A percentile compares a stretch with the other conserved stretches of the same genome.
Evolutionary conservation across 106 monocot genomes (phyloP).

Genomic region (Narthecium ossifragum): DNA sequence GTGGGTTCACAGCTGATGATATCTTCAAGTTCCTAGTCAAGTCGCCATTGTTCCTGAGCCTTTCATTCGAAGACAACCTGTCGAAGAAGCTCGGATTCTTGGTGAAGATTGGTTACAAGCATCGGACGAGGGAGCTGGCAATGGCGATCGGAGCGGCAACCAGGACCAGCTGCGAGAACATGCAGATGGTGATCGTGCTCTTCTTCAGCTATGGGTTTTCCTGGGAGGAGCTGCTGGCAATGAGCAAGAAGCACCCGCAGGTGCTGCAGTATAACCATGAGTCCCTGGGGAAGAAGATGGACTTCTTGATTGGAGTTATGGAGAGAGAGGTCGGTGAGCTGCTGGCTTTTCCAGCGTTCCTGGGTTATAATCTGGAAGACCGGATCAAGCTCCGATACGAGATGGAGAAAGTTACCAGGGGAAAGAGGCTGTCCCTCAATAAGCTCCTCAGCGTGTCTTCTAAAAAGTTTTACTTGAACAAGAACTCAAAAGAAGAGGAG

Average conservation of each 20-base stretch:
- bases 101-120: slow-evolving; percentile 56
- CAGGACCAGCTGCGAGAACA: slow-evolving; percentile 62
- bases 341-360: slow-evolving; percentile 66
- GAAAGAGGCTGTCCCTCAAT: slow-evolving; percentile 59
- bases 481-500: background rate
- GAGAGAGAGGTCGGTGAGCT: slow-evolving; percentile 69
- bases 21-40: slow-evolving; percentile 53
- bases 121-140: slow-evolving; percentile 47
- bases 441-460: slow-evolving; percentile 61
- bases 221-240: slow-evolving; percentile 42
- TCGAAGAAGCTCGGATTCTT: slow-evolving; percentile 52
- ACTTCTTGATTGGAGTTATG: slow-evolving; percentile 58
- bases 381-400: slow-evolving; percentile 71
- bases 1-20: slow-evolving; percentile 30
- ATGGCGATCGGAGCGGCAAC: slow-evolving; percentile 40
- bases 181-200: slow-evolving; percentile 53
- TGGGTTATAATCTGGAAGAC: slow-evolving; percentile 74
- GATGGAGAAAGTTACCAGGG: slow-evolving; percentile 41
- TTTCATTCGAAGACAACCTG: slow-evolving; percentile 50
- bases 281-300: slow-evolving; percentile 68
- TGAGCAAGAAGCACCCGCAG: slow-evolving; percentile 80
- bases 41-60: slow-evolving; percentile 57
- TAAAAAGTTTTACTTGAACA: slow-evolving; percentile 32
- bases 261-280: slow-evolving; percentile 59
- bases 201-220: slow-evolving; percentile 48